Conservation (phyloP, 257 asterid genomes). For the Oldenlandia corymbosa region DNA sequence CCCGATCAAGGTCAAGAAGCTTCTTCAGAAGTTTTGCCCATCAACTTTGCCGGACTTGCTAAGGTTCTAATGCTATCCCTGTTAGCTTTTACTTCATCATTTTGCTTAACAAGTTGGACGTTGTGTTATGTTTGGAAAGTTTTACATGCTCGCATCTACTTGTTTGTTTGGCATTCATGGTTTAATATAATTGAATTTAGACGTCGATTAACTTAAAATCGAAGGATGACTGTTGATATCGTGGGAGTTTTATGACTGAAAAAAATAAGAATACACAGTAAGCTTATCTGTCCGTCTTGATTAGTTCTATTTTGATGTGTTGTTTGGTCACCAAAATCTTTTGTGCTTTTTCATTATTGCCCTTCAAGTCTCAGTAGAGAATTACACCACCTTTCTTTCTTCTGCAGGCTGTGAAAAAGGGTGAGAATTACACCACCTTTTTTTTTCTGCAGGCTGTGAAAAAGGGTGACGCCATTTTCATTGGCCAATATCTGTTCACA, state of each 20-base stretch:
- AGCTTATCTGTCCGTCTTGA: background rate
- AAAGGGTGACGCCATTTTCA: slow-evolving; percentile 92
- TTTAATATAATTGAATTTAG: background rate
- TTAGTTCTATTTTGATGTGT: background rate
- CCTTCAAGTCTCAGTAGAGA: background rate
- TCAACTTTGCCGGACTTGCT: slow-evolving; percentile 74
- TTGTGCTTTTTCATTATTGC: background rate
- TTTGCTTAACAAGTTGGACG: background rate
- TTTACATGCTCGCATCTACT: too few relatives aligned
- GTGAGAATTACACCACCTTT: too few relatives aligned
- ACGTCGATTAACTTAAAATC: background rate
- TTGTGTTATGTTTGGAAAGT: background rate
- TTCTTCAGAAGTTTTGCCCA: slow-evolving; percentile 71
- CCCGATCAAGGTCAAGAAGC: slow-evolving; percentile 79
- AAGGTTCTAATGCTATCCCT: slow-evolving; percentile 38
- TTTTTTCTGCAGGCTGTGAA: too few relatives aligned
- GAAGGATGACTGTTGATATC: background rate
- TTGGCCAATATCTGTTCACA: slow-evolving; percentile 92
- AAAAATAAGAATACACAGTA: too few relatives aligned
- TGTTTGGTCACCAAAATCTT: background rate
- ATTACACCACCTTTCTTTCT: slow-evolving; percentile 2
- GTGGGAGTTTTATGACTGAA: too few relatives aligned
- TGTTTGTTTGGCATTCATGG: too few relatives aligned
- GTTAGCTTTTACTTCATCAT: background rate
- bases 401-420: slow-evolving; percentile 84